Base-by-base conservation (phyloP, 345 rosid species). In the Salix arbutifolia region DNA sequence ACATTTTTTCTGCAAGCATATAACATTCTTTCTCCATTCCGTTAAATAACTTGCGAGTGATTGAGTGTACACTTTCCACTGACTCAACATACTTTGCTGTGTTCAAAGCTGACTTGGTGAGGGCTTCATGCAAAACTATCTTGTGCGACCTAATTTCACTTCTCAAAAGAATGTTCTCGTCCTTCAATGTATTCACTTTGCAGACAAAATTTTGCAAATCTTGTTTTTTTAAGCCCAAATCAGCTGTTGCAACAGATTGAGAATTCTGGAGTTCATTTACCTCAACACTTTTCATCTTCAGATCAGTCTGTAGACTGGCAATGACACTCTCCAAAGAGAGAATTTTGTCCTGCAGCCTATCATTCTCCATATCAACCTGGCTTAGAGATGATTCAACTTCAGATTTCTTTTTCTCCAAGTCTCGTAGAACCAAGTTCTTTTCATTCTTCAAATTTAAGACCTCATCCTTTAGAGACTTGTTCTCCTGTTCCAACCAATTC, bases 281-380 rank as follows among this genome's bases (percentile, higher is more conserved):
- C 78, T 87, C 89, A 76, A 79, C 84, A 76, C 80, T 83, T 86
- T 85, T 94, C 74, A 50, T 76, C 38, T 74, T 83, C 78, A 92
- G 61, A 79, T 87, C 94, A 68, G 86, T 78, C 72, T 89, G 87
- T 62, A 91, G 84, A 74, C 53, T 50, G 40, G 79, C 79, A 84
- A 88, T 80, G 76, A 48, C 60, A 78, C 84, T 83, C 86, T 89
- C 92, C 86, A 90, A 78, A 58, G 74, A 81, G 69, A 50, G 23
- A 77, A 87, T 75, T 72, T 83, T 81, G 69, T 86, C 91, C 71
- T 84, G 84, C 76, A 85, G 79, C 77, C 73, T 81, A 48, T 78
- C 76, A 71, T 75, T 82, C 77, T 88, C 89, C 66, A 76, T 53
- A 37, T 77, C 83, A 70, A 81, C 62, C 69, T 75, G 52, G 46